phyloP scores from a whole-genome alignment of 208 protist species.

The Angomonas deanei region DNA sequence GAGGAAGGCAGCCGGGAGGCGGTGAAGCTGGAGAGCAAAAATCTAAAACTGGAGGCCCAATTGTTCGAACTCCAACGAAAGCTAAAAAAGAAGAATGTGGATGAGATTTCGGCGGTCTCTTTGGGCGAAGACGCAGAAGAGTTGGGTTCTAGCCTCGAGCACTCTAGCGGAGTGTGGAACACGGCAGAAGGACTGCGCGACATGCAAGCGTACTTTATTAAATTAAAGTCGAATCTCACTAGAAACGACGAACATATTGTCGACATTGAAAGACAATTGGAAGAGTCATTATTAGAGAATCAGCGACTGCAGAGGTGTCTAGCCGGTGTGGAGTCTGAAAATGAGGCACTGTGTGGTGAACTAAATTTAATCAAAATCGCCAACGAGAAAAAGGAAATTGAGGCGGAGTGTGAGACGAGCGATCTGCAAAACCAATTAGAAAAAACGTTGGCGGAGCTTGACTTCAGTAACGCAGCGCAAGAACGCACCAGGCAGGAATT shows the following conservation, averaged over 20 bases:
- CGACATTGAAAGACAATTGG: background rate
- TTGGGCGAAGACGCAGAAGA: too few relatives aligned
- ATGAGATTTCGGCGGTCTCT: too few relatives aligned
- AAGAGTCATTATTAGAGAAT: background rate
- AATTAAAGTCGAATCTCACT: background rate
- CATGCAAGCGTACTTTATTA: conserved; percentile 6
- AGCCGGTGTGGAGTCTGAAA: background rate
- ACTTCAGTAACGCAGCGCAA: too few relatives aligned
- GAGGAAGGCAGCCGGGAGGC: conserved; percentile 3
- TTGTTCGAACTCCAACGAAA: conserved; percentile 14
- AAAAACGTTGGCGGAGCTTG: background rate
- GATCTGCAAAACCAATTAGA: background rate
- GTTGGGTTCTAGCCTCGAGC: too few relatives aligned
- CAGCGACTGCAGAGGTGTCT: background rate
- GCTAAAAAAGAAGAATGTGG: background rate
- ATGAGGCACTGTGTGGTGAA: background rate
- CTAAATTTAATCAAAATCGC: background rate
- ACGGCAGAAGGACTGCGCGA: background rate
- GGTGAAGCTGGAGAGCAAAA: conserved; percentile 9
- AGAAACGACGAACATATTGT: background rate
- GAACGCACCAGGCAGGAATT: too few relatives aligned
- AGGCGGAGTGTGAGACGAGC: background rate
- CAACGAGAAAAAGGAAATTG: background rate
- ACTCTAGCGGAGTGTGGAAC: background rate
- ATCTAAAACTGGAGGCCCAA: conserved; percentile 14